Evolutionary conservation across 139 green algal species (phyloP), one percentile per base, ranked within the genome.

Genomic region (Monoraphidium neglectum): DNA sequence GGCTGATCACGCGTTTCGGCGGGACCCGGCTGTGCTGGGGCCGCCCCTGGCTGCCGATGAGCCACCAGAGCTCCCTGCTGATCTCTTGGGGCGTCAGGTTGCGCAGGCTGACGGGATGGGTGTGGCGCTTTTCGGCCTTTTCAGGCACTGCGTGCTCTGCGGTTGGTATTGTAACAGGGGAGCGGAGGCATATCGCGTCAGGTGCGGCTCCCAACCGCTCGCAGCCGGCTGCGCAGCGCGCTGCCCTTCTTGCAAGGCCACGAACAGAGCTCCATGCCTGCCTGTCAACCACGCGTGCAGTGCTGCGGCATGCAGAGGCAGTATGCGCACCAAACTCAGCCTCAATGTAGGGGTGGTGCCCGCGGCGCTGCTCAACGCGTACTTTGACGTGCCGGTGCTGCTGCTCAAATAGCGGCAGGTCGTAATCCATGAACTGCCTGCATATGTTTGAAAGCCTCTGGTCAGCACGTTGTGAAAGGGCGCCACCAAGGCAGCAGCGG

Each of bases 341-440:
- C 32, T 72, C 63, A 18, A 79, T 36, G 47, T 56, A 24, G 4
- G 73, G 73, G 59, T 65, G 68, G 32, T 49, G 24, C 21, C 68
- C 68, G 12, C 47, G 23, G 18, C 40, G 49, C 35, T 43, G 26
- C 36, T 56, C 73, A 21, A 33, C 59, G 23, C n/a, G 4, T 12
- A 73, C 49, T 23, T 68, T 28, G 15, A 79, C 23, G 62, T 40
- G 15, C 21, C 46, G 73, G 63, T 73, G 49, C 59, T 47, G 26
- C 49, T 38, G 21, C 8, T 26, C 8, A 12, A 79, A 43, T 2
- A 24, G 47, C 70, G 73, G 62, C 49, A 79, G 63, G 16, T 54
- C 33, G 24, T 72, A 47, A 5, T 79, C 33, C 28, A 79, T 57
- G 49, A 64, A 79, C 35, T 73, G 60, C 47, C 73, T 79, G 73